These are phyloP conservation scores for Lithohypha guttulata DNA, from an alignment of 2,329 filamentous ascomycete genomes.

Conservation along the genomic window DNA sequence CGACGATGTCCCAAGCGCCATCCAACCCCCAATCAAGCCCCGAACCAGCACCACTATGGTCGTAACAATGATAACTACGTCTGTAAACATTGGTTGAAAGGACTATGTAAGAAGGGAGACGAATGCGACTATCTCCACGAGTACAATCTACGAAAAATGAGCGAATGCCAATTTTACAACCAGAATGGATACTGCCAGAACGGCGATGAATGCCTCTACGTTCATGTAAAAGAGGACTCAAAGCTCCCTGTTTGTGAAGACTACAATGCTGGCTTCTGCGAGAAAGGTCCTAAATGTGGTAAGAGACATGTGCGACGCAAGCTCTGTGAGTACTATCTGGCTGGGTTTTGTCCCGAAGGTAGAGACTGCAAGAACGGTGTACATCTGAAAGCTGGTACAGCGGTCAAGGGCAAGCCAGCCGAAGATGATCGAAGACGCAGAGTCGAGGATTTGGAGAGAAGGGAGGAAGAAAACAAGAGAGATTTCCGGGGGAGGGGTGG, in stretches of 20 bases:
- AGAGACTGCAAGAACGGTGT: constrained; percentile 63
- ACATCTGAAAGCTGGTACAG: constrained; percentile 38
- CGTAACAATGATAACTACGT: constrained; percentile 50
- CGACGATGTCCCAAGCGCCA: constrained; percentile 79
- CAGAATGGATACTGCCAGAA: constrained; percentile 91
- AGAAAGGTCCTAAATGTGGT: constrained; percentile 72
- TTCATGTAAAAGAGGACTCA: constrained; percentile 75
- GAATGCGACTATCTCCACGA: constrained; percentile 97
- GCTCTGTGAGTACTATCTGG: constrained; percentile 75
- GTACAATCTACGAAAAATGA: constrained; percentile 96
- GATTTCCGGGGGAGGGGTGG: constrained; percentile 18
- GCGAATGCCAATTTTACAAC: constrained; percentile 94
- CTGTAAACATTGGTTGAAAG: constrained; percentile 97
- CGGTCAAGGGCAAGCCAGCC: constrained; percentile 9
- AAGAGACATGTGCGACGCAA: constrained; percentile 79
- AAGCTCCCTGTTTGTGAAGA: constrained; percentile 73
- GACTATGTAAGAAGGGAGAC: constrained; percentile 94
- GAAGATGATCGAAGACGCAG: constrained; percentile 16
- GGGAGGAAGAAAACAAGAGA: constrained; percentile 19
- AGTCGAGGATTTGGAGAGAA: constrained; percentile 16
- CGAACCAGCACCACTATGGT: constrained; percentile 26
- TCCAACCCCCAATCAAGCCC: constrained; percentile 36
- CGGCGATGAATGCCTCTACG: constrained; percentile 89
- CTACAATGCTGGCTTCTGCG: constrained; percentile 92
- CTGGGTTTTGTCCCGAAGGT: constrained; percentile 89